Conservation (phyloP, 805 yeast species). For the Lachancea cidri region DNA sequence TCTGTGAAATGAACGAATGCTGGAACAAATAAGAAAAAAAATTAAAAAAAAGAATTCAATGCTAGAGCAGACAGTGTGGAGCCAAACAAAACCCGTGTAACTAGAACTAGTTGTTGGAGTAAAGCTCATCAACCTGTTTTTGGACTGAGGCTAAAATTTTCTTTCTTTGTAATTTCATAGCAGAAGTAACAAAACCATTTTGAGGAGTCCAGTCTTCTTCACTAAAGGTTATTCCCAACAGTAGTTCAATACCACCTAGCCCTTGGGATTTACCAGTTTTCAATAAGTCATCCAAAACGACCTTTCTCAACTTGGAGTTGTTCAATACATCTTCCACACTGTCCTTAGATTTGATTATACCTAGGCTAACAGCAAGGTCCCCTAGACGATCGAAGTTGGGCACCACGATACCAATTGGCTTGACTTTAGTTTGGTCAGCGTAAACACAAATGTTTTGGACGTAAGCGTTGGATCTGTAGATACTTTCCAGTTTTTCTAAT, state of each 20-base stretch:
- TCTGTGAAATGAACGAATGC: too few species aligned
- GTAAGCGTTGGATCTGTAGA: slow-evolving; percentile 75
- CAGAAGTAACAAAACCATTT: slow-evolving; percentile 88
- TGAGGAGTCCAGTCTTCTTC: slow-evolving; percentile 98
- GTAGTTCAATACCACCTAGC: slow-evolving; percentile 76
- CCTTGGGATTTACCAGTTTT: slow-evolving; percentile 79
- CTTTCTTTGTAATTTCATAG: slow-evolving; percentile 93
- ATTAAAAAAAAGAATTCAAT: too few species aligned
- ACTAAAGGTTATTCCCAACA: slow-evolving; percentile 69
- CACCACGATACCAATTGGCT: slow-evolving; percentile 86
- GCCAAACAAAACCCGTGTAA: too few species aligned
- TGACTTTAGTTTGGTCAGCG: slow-evolving; percentile 82
- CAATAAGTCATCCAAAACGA: slow-evolving; percentile 54
- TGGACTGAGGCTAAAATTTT: slow-evolving; percentile 71
- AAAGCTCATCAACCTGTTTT: slow-evolving; percentile 63
- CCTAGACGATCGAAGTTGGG: slow-evolving; percentile 69
- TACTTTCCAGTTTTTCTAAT: slow-evolving; percentile 85
- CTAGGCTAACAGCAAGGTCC: slow-evolving; percentile 52
- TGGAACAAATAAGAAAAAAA: too few species aligned
- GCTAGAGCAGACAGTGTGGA: too few species aligned
- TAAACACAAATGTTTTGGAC: slow-evolving; percentile 86
- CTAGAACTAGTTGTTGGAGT: slow-evolving; percentile 27
- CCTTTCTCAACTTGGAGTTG: slow-evolving; percentile 50
- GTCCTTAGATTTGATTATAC: slow-evolving; percentile 43
- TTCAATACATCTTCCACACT: slow-evolving; percentile 46